Base-by-base conservation (phyloP, 176 grass and related monocot genomes). In the Juncus inflexus region DNA sequence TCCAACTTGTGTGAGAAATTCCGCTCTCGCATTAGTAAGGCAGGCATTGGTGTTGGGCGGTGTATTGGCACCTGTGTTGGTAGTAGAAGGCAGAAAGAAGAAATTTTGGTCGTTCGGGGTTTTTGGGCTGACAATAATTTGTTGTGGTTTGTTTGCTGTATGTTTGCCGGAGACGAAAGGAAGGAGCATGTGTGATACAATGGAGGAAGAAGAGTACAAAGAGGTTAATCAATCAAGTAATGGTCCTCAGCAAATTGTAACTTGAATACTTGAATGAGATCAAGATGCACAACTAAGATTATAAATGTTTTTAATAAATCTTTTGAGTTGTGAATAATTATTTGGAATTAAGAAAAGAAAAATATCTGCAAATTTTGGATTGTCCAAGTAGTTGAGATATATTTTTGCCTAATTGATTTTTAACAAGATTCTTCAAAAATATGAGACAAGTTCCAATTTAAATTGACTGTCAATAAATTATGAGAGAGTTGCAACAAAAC, bases 171-270 rank as follows among this genome's bases (percentile, higher is more conserved):
- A 97, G 82, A 97, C 87, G 1, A 82, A 73, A 49, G 92, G 92
- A 4, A 74, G 63, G 59, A 67, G 16, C 69, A 91, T 91, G 40
- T 83, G 84, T 3, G 92, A 96, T 74, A 96, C 92, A 65, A 81
- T 96, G 84, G 92, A 96, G 39, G 92, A 96, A 76, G 87, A 96
- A 77, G 87, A 91, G 54, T 7, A 37, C 19, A 89, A 96, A 62
- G 67, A 80, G 13, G 67, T 61, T 16, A 5, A 73, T 13, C 5
- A 72, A 50, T 51, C 40, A 12, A 16, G 14, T 14, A 13, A 58
- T 14, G 54, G n/a, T 5, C 11, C 54, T 58, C n/a, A 12, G 14
- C 11, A 58, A 14, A 1, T n/a, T 58, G 54, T 16, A 58, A 13
- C 11, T 58, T 14, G 54, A n/a, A 16, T 9, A 12, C 12, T 58